Evolutionary conservation across 1,139 yeast species (phyloP), one percentile per base, ranked within the genome.

Genomic region (Tardiomyces digboiensis): DNA sequence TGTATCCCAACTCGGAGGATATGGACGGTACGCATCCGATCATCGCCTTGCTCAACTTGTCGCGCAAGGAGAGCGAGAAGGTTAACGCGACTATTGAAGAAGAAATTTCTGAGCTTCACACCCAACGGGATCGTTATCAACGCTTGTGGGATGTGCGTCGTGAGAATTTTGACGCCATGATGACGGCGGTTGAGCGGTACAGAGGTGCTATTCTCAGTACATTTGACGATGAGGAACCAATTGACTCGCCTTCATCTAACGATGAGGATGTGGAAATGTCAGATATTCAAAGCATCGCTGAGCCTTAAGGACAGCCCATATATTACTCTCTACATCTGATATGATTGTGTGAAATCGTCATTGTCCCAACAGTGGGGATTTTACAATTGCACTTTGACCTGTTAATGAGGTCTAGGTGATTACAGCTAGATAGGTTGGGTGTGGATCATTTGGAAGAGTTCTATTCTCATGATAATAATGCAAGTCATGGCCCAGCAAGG

Each of bases 61-160:
- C 64, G 2, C 50, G 65, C 6, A 50, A 47, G 7, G 61, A 58
- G 13, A 56, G 57, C 18, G 44, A 10, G 16, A 43, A 44, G 29
- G 49, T 48, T 12, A 54, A 55, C 36, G 53, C 49, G 13, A 41
- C 51, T 8, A 48, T 62, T 14, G 47, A 46, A 21, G 50, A 52
- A 19, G 65, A 60, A 39, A 58, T 61, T 21, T 47, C 43, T 7
- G 61, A 52, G 33, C 49, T 64, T 38, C 57, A 58, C 43, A 44
- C 44, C 13, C 57, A 52, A 40, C 50, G 46, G 42, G 50, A 45
- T 12, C 46, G 43, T 39, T 50, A 52, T 40, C 52, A 54, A 29
- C 45, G 44, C 19, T 46, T 46, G 14, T 57, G 64, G 63, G 45
- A 49, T 14, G 48, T 48, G 13, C 50, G 63, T 6, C 46, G 53